Conservation (phyloP, 805 yeast species). For the Sugiyamaella valdiviana region DNA sequence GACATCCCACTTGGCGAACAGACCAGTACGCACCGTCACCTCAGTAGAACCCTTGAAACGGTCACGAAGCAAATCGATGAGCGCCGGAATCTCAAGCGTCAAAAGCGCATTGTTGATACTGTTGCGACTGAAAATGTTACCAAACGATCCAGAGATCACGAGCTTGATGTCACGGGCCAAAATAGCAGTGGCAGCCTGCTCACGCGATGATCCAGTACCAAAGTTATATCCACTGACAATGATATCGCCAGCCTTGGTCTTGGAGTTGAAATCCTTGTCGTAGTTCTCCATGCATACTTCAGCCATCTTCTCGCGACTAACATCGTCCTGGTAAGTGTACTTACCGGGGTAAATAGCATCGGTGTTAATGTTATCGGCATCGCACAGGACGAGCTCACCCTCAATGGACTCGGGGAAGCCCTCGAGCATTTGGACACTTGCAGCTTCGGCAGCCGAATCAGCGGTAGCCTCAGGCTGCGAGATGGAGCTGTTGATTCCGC, state of each 20-base stretch:
- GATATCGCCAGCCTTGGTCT: constrained; percentile 83
- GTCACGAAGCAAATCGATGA: constrained; percentile 70
- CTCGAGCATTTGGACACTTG: constrained; percentile 60
- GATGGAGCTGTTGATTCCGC: constrained; percentile 42
- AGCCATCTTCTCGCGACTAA: constrained; percentile 92
- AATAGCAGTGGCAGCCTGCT: constrained; percentile 98
- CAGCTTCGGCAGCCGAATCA: constrained; percentile 28
- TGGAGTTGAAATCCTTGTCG: constrained; percentile 77
- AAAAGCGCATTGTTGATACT: constrained; percentile 92
- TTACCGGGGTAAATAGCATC: constrained; percentile 99
- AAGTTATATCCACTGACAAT: constrained; percentile 89
- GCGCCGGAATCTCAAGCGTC: constrained; percentile 87
- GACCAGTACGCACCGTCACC: constrained; percentile 90
- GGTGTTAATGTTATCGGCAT: constrained; percentile 88
- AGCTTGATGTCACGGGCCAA: constrained; percentile 88
- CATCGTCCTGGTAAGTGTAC: constrained; percentile 97
- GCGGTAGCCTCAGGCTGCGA: constrained; percentile 26
- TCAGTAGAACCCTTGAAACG: constrained; percentile 53
- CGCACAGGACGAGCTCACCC: constrained; percentile 92
- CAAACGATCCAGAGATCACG: constrained; percentile 95
- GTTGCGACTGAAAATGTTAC: constrained; percentile 93
- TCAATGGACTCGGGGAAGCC: constrained; percentile 87
- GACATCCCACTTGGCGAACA: constrained; percentile 91
- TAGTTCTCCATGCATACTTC: constrained; percentile 99
- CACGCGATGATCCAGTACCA: constrained; percentile 98